Evolutionary conservation across 331 rosid genomes (phyloP).

Genomic region (Rhamnella rubrinervis): DNA sequence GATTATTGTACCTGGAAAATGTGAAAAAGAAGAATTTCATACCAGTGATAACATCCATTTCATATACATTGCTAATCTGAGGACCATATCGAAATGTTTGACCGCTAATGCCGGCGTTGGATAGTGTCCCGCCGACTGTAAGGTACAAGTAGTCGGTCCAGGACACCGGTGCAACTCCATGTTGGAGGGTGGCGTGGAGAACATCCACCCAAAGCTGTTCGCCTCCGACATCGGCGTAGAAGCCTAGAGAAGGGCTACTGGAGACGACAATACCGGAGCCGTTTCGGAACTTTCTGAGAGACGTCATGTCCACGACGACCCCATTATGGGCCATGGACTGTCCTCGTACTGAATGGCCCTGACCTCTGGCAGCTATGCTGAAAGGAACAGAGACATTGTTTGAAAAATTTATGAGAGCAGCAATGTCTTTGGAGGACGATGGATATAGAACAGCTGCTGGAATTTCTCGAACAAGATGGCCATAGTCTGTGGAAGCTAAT

Average conservation of each 20-base stretch:
- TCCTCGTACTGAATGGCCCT: slow-evolving; percentile 77
- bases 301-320: slow-evolving; percentile 77
- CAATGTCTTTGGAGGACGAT: slow-evolving; percentile 52
- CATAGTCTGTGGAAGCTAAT: slow-evolving; percentile 62
- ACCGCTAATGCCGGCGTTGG: slow-evolving; percentile 88
- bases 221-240: slow-evolving; percentile 75
- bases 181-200: slow-evolving; percentile 39
- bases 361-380: slow-evolving; percentile 60
- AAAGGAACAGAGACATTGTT: slow-evolving; percentile 50
- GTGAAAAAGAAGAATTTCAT: slow-evolving; percentile 11
- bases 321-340: slow-evolving; percentile 82
- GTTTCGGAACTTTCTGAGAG: slow-evolving; percentile 26
- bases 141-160: slow-evolving; percentile 87
- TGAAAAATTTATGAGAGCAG: slow-evolving; percentile 37
- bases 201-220: slow-evolving; percentile 78
- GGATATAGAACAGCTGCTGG: slow-evolving; percentile 68
- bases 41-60: slow-evolving; percentile 90
- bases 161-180: slow-evolving; percentile 69
- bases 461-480: slow-evolving; percentile 46
- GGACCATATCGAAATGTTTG: slow-evolving; percentile 78
- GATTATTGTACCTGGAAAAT: not conserved
- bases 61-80: slow-evolving; percentile 70
- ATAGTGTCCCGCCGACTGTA: slow-evolving; percentile 90
- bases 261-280: slow-evolving; percentile 34
- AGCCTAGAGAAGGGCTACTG: slow-evolving; percentile 26